Evolutionary conservation across 2,329 filamentous ascomycete genomes (phyloP), one percentile per base, ranked within the genome.

Genomic region (Claviceps paspali): DNA sequence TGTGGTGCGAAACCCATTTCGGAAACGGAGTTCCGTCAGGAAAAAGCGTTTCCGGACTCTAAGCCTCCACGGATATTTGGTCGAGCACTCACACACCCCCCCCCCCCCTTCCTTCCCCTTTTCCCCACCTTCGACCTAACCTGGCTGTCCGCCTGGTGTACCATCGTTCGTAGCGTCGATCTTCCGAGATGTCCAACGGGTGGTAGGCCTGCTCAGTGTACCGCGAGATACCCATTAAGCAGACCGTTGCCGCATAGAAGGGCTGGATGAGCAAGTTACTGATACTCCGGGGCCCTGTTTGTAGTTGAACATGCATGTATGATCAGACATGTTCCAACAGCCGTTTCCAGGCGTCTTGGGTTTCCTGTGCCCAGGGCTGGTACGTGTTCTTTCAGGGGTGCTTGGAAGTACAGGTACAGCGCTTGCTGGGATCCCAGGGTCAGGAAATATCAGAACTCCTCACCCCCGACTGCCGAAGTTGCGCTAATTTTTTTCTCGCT

Each of bases 381-480:
- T n/a, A 18, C 7, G 18, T 14, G 12, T 14, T 27, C 23, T 14
- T 21, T 8, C 33, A 35, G 33, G 33, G 33, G 24, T 35, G 33
- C 12, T 11, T 10, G 33, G 12, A 35, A 10, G 33, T 35, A 28
- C 33, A 28, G 33, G 33, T 35, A 33, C 31, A 10, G 14, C 31
- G n/a, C 12, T 33, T 33, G 21, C 31, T 33, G 21, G 21, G 21
- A 33, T 33, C 21, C 31, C 31, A 24, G 21, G 31, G 24, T 35
- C 18, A 35, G 24, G 33, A n/a, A 35, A 28, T 28, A 34, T 34
- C 23, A 21, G 11, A 35, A 28, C 23, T 24, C 17, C 15, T 35
- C 33, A 19, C 27, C 33, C 33, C 33, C 17, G 33, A 35, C 33
- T 35, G 33, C 33, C 33, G 33, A 35, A 35, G 24, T 21, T 35